Evolutionary conservation across 192 early-diverging fungal species (phyloP), one percentile per base, ranked within the genome.

Genomic region (Coemansia sp.): DNA sequence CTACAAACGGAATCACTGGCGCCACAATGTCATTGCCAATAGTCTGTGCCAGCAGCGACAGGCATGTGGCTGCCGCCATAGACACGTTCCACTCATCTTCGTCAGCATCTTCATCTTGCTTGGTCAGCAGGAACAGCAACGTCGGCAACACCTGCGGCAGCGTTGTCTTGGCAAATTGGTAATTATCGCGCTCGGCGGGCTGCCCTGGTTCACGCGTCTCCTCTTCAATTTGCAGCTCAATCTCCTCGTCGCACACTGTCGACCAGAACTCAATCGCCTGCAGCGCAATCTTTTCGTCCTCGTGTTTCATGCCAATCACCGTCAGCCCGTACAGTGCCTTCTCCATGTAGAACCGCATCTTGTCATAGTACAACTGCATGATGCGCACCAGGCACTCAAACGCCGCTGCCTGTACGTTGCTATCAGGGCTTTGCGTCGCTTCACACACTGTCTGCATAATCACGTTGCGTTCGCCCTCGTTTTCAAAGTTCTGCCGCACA

Each of bases 181-280:
- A 86, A 75, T 79, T 87, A 14, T 69, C 50, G 40, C 74, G 71
- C 12, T 86, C 83, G 15, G 78, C 70, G 15, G 65, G 70, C 36
- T 83, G 85, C 36, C 81, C 83, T 2, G 62, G 54, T 11, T 87
- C 85, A 14, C 66, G 59, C 8, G 86, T 84, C 0, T 78, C 68
- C 37, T 80, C 81, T 21, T 92, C 86, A 10, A 82, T 58, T 17
- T 84, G 75, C 17, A 93, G 68, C 50, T 93, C 91, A 55, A 93
- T 85, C 72, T 99, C 97, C 63, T 90, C 91, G 64, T 99, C 98
- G 68, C 93, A 97, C 23, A 99, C 89, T 28, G 96, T 98, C 9
- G 94, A 96, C 98, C 98, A 99, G 74, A 99, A 99, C 83, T 99
- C 98, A 64, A 99, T 90, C 48, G 96, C 97, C 73, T 99, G 98